Conservation (phyloP, 1,284 basidiomycete species). For the Apiotrichum gamsii region DNA sequence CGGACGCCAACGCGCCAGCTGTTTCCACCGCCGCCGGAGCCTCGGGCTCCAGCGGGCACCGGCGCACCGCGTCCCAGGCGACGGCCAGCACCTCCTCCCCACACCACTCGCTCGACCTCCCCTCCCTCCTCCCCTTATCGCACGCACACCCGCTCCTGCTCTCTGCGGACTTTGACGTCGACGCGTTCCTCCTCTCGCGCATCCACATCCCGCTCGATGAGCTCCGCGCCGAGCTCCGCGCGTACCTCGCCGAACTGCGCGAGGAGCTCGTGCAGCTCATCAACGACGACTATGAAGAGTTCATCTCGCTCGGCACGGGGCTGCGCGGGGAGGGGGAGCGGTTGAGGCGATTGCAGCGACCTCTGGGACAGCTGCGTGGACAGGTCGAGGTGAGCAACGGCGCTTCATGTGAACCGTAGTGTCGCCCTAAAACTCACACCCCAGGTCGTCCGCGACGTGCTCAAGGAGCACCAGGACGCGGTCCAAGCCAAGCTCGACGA, state of each 20-base stretch:
- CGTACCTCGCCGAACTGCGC: conserved; percentile 74
- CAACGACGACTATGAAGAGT: conserved; percentile 96
- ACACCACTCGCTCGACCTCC: conserved; percentile 53
- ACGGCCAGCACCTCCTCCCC: conserved; percentile 8
- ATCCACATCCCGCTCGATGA: conserved; percentile 80
- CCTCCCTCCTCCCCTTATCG: conserved; percentile 67
- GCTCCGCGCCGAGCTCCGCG: conserved; percentile 74
- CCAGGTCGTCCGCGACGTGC: conserved; percentile 36
- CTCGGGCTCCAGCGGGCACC: neutral
- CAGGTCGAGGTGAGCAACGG: conserved; percentile 69
- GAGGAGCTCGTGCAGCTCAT: conserved; percentile 91
- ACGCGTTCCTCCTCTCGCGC: conserved; percentile 81
- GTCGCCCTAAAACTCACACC: no score
- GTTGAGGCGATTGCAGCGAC: conserved; percentile 60
- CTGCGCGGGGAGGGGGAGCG: conserved; percentile 72
- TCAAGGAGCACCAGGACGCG: conserved; percentile 55
- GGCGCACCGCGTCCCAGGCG: conserved; percentile 12
- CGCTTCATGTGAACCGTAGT: no score
- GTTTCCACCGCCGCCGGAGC: no score
- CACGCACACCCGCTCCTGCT: conserved; percentile 69
- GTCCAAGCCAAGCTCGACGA: conserved; percentile 71
- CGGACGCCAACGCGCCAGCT: neutral
- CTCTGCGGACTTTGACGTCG: conserved; percentile 66
- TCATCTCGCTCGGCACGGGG: conserved; percentile 89
- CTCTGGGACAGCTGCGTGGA: conserved; percentile 58